A percentile compares a stretch with the other conserved stretches of the same genome.
These are phyloP conservation scores for Lentithecium fluviatile DNA, from an alignment of 495 filamentous ascomycete species.

Conservation along the genomic window DNA sequence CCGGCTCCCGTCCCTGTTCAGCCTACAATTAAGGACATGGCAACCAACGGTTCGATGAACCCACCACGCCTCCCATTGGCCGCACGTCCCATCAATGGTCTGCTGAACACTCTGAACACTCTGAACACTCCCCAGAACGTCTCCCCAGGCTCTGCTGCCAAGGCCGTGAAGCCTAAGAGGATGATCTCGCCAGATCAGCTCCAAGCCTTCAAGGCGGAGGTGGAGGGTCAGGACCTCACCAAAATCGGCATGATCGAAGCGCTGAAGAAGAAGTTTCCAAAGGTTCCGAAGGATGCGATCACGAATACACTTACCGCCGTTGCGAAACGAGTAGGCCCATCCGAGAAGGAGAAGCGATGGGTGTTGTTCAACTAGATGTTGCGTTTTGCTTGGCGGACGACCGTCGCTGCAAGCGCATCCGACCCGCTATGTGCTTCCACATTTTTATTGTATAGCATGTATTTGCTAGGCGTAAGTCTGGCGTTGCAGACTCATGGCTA, in stretches of 20 bases:
- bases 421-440: not conserved
- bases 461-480: not conserved
- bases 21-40: conserved; percentile 22
- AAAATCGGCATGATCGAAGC: conserved; percentile 76
- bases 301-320: conserved; percentile 69
- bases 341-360: conserved; percentile 65
- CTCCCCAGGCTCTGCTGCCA: not conserved
- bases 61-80: conserved; percentile 29
- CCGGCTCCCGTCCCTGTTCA: conserved; percentile 10
- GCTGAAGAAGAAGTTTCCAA: conserved; percentile 73
- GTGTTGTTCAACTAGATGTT: conserved; percentile 36
- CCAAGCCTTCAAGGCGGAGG: conserved; percentile 67
- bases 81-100: conserved; percentile 25
- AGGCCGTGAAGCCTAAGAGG: conserved; percentile 44
- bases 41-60: conserved; percentile 42
- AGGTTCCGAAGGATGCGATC: conserved; percentile 67
- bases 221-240: conserved; percentile 68
- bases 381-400: not conserved
- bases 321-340: conserved; percentile 65
- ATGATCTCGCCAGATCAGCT: conserved; percentile 62
- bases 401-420: not conserved
- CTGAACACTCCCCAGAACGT: not conserved
- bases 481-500: no score
- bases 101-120: conserved; percentile 31
- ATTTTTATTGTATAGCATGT: conserved; percentile 1